Evolutionary conservation across 2,329 filamentous ascomycete genomes (phyloP), one percentile per base, ranked within the genome.

Genomic region (Nemania abortiva): DNA sequence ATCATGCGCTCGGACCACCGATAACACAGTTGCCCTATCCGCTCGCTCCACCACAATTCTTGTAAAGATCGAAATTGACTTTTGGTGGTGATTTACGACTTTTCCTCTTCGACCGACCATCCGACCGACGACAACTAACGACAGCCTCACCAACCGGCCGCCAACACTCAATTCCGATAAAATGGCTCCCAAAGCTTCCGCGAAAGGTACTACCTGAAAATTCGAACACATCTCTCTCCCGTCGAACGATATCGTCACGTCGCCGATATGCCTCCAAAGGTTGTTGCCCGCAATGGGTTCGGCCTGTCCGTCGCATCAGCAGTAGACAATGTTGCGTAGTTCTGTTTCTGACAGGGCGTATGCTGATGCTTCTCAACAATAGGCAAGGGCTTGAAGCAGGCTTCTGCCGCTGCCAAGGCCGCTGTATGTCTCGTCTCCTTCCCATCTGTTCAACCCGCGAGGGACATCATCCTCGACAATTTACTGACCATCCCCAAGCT

Each of bases 341-440:
- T 90, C 88, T 88, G 83, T 69, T 66, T 75, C 81, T 18, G 11
- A 76, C 70, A 89, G 89, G 84, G 89, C 89, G 89, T 90, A 89
- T 91, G 89, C 89, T 91, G 88, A 91, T 91, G 87, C 85, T 80
- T 84, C 80, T 77, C 75, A 81, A 67, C 70, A 77, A 84, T 81
- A 90, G 88, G 86, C 84, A 90, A 89, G 85, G 87, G 87, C 80
- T 81, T 86, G 84, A 96, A 96, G 89, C 91, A 97, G 90, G 96
- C 96, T 86, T 92, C 91, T 81, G 91, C 91, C 82, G 96, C 96
- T 83, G 93, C 96, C 80, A 98, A 99, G 90, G 93, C 96, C 84
- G 92, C 94, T 81, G 91, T 98, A 71, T 54, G 69, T 71, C 20
- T 61, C 37, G 24, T 27, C 24, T 27, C 24, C 24, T 42, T 65